Percentiles rank a stretch among this genome's conserved stretches.
These are phyloP conservation scores for Warburgia ugandensis DNA, from an alignment of 164 flowering plant species.

Conservation along the genomic window DNA sequence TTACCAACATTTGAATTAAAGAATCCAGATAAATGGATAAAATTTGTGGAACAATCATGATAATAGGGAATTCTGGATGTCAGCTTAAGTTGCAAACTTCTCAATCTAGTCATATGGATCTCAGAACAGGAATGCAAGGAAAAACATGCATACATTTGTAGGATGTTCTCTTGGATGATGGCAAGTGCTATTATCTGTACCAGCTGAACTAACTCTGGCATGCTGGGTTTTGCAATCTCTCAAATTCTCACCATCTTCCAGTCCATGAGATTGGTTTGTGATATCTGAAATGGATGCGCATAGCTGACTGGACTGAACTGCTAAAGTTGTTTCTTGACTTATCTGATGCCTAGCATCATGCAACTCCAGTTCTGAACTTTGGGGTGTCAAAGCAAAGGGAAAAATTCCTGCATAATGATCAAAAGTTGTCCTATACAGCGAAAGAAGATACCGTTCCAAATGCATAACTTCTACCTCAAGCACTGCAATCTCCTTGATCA, in stretches of 20 bases:
- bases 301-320: neutral
- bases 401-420: conserved; percentile 18
- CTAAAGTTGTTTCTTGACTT: neutral
- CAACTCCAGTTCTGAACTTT: conserved; percentile 1
- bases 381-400: conserved; percentile 7
- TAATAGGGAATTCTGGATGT: no score
- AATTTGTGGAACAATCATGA: no score
- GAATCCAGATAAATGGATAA: no score
- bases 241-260: conserved; percentile 7
- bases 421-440: conserved; percentile 43
- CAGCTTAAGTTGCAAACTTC: no score
- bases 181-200: conserved; percentile 12
- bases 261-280: conserved; percentile 1
- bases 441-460: conserved; percentile 46
- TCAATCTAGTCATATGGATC: no score
- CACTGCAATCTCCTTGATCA: conserved; percentile 33
- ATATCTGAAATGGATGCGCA: neutral
- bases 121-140: no score
- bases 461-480: conserved; percentile 42
- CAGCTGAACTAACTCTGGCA: conserved; percentile 6
- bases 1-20: no score
- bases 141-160: conserved; percentile 19
- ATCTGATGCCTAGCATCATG: conserved; percentile 1
- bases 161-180: conserved; percentile 9
- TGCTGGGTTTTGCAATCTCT: conserved; percentile 5